These are phyloP conservation scores for Calycina herbarum DNA, from an alignment of 2,329 filamentous ascomycete species.

Conservation along the genomic window DNA sequence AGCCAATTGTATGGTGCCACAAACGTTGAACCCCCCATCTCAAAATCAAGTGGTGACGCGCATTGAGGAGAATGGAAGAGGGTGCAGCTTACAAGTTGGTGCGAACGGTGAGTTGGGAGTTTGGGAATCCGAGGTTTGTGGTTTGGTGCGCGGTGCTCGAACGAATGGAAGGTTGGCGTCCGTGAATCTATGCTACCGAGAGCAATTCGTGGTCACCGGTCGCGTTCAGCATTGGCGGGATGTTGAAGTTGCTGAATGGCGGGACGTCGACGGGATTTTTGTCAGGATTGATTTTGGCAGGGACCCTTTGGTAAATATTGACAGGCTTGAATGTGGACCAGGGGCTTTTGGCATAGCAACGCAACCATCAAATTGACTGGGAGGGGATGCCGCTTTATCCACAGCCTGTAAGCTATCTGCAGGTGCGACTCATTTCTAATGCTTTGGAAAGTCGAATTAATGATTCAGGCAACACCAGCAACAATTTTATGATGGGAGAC, in stretches of 20 bases:
- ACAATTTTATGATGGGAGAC: background rate
- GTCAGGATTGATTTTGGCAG: constrained; percentile 3
- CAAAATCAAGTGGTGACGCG: background rate
- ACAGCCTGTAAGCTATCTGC: background rate
- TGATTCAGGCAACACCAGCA: background rate
- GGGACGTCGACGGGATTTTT: constrained; percentile 5
- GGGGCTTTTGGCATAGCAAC: constrained; percentile 11
- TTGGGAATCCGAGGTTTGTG: background rate
- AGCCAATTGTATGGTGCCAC: constrained; percentile 21
- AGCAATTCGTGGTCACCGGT: constrained; percentile 4
- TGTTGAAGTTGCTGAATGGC: background rate
- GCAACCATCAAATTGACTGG: constrained; percentile 4
- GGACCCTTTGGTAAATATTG: constrained; percentile 8
- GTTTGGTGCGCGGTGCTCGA: background rate
- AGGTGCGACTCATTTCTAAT: background rate
- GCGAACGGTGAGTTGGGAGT: background rate
- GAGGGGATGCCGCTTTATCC: background rate
- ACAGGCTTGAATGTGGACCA: background rate
- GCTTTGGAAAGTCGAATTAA: background rate
- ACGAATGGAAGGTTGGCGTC: background rate
- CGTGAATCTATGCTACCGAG: constrained; percentile 1
- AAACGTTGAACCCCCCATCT: background rate
- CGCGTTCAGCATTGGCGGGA: constrained; percentile 7
- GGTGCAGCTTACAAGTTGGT: constrained; percentile 16
- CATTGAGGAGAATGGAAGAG: constrained; percentile 7